Percentiles rank a stretch among this genome's conserved stretches.
phyloP scores from a whole-genome alignment of 148 eudicot genomes.

The Oxyria digyna region DNA sequence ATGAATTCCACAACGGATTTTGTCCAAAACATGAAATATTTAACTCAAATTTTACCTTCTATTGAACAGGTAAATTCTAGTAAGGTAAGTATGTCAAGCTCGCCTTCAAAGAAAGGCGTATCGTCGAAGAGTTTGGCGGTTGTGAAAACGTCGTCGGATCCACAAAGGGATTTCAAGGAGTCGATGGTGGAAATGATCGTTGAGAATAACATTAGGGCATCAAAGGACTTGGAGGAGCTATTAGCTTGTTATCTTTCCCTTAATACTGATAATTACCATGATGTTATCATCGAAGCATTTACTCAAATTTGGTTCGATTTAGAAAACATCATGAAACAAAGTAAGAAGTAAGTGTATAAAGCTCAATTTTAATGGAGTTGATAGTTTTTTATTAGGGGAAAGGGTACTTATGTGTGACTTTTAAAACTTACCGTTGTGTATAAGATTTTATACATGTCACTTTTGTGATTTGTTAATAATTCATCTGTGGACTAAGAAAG shows the following conservation, averaged over 20 bases:
- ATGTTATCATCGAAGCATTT: conserved; percentile 46
- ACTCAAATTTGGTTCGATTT: conserved; percentile 50
- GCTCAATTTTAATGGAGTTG: background rate
- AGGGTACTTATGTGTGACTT: background rate
- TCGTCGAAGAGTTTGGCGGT: conserved; percentile 28
- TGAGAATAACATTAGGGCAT: conserved; percentile 33
- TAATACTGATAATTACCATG: conserved; percentile 46
- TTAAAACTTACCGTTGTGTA: background rate
- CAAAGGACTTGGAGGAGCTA: conserved; percentile 55
- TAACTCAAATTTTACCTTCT: too few species aligned
- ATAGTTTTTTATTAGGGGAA: background rate
- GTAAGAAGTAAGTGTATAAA: background rate
- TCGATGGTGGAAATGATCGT: conserved; percentile 65
- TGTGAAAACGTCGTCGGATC: conserved; percentile 45
- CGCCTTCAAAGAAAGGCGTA: background rate
- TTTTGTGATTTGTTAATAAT: background rate
- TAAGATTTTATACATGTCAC: background rate
- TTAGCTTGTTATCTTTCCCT: conserved; percentile 56
- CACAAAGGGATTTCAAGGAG: conserved; percentile 45
- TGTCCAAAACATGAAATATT: too few species aligned
- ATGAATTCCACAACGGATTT: too few species aligned
- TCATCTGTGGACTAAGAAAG: background rate
- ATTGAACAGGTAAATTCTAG: conserved; percentile 4
- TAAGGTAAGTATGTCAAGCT: background rate
- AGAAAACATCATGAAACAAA: background rate